Evolutionary conservation across 768 basidiomycete genomes (phyloP).

Genomic region (Lactarius hengduanensis): DNA sequence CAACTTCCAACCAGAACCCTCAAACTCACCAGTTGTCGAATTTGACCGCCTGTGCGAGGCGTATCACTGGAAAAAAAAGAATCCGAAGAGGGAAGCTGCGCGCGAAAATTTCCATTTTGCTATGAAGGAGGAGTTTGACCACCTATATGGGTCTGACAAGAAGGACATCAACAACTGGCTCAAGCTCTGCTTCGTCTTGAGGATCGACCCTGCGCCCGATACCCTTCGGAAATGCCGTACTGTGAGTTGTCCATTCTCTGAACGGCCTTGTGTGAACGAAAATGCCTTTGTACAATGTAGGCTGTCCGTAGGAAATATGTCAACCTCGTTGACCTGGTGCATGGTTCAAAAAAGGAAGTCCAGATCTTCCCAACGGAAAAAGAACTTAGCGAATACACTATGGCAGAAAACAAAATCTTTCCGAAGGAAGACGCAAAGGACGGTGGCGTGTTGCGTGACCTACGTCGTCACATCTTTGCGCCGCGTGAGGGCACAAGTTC

Average conservation of each 20-base stretch:
- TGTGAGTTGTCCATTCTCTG: conserved; percentile 3
- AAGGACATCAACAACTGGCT: conserved; percentile 26
- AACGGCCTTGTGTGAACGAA: not conserved
- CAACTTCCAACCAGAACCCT: conserved; percentile 12
- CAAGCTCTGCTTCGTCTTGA: conserved; percentile 22
- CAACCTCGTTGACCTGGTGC: conserved; percentile 26
- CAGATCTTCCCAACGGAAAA: not conserved
- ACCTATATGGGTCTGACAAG: conserved; percentile 27
- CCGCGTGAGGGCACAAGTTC: conserved; percentile 1
- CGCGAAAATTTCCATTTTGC: conserved; percentile 9
- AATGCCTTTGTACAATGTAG: not conserved
- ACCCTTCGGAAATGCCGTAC: conserved; percentile 2
- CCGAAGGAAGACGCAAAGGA: conserved; percentile 33
- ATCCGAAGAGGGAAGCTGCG: conserved; percentile 4
- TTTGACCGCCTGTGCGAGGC: conserved; percentile 19
- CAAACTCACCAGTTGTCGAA: conserved; percentile 13
- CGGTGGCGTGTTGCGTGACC: conserved; percentile 35
- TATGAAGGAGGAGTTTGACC: conserved; percentile 26
- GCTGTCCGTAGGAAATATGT: conserved; percentile 24
- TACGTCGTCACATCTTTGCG: conserved; percentile 31
- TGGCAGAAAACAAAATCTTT: conserved; percentile 17
- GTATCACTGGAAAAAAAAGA: not conserved
- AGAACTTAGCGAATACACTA: conserved; percentile 15
- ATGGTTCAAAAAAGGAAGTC: conserved; percentile 9
- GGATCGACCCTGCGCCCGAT: conserved; percentile 23